These are phyloP conservation scores for Acaromyces ingoldii DNA, from an alignment of 1,284 basidiomycete genomes.

Conservation along the genomic window DNA sequence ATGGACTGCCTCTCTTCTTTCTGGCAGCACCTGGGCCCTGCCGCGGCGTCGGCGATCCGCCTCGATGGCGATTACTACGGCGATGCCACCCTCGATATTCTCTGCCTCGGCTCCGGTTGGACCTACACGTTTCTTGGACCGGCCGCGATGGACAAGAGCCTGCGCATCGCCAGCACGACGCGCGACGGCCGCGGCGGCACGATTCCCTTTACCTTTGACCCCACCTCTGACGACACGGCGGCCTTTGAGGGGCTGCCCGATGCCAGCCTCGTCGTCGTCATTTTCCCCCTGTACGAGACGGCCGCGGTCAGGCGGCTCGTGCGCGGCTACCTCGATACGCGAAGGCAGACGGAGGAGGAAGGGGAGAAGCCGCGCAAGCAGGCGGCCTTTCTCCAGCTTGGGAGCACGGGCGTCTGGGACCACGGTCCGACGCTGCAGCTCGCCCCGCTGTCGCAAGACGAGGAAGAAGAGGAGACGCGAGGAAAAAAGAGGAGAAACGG, in stretches of 20 bases:
- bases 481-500: neutral
- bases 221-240: slow-evolving; percentile 38
- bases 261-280: slow-evolving; percentile 61
- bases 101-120: slow-evolving; percentile 69
- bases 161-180: slow-evolving; percentile 55
- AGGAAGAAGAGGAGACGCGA: neutral
- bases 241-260: slow-evolving; percentile 58
- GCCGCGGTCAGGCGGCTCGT: slow-evolving; percentile 27
- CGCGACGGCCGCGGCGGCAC: slow-evolving; percentile 55
- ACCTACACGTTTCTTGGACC: slow-evolving; percentile 63
- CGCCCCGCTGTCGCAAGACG: slow-evolving; percentile 21
- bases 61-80: no score
- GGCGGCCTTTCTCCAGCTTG: slow-evolving; percentile 33
- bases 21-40: no score
- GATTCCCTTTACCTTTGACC: slow-evolving; percentile 49
- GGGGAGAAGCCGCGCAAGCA: slow-evolving; percentile 15
- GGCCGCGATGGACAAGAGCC: slow-evolving; percentile 52
- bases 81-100: slow-evolving; percentile 60
- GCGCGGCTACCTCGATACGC: slow-evolving; percentile 14
- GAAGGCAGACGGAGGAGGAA: neutral
- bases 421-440: slow-evolving; percentile 19
- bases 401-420: slow-evolving; percentile 39
- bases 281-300: slow-evolving; percentile 54
- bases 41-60: no score
- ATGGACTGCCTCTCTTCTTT: no score